These are phyloP conservation scores for Didymella pinodella DNA, from an alignment of 2,329 filamentous ascomycete species.

Conservation along the genomic window DNA sequence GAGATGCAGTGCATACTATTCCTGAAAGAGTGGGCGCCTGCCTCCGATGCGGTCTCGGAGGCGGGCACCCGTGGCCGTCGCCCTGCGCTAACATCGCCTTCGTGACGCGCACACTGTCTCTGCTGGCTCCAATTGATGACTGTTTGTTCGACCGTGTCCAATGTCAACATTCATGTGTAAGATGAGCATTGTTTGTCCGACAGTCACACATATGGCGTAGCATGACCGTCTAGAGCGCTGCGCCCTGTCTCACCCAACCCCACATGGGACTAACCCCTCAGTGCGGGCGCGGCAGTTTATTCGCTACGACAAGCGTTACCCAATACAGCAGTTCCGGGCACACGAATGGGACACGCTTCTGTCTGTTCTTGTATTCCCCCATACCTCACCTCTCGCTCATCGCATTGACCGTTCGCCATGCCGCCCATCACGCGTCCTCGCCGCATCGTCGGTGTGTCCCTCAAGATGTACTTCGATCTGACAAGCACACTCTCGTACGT, in stretches of 20 bases:
- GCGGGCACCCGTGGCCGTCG: conserved; percentile 23
- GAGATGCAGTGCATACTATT: conserved; percentile 1
- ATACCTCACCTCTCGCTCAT: not conserved
- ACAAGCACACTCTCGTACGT: conserved; percentile 64
- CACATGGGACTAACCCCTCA: conserved; percentile 3
- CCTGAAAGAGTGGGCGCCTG: conserved; percentile 2
- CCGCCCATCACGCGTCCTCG: conserved; percentile 54
- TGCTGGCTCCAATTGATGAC: conserved; percentile 9
- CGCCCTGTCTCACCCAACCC: not conserved
- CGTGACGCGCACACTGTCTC: conserved; percentile 16
- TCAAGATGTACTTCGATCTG: conserved; percentile 83
- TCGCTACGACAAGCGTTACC: conserved; percentile 1
- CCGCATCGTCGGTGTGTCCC: conserved; percentile 75
- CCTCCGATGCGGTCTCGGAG: not conserved
- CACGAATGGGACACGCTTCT: not conserved
- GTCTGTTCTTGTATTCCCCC: not conserved
- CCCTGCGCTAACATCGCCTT: conserved; percentile 23
- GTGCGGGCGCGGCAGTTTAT: not conserved
- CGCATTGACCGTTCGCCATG: conserved; percentile 27
- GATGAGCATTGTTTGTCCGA: conserved; percentile 4
- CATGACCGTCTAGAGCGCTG: not conserved
- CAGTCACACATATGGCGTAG: not conserved
- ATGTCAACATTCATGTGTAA: conserved; percentile 14
- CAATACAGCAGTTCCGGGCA: conserved; percentile 4
- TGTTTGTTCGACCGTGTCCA: conserved; percentile 3